Conservation (phyloP, 192 early-diverging fungal genomes). For the Coemansia furcata region DNA sequence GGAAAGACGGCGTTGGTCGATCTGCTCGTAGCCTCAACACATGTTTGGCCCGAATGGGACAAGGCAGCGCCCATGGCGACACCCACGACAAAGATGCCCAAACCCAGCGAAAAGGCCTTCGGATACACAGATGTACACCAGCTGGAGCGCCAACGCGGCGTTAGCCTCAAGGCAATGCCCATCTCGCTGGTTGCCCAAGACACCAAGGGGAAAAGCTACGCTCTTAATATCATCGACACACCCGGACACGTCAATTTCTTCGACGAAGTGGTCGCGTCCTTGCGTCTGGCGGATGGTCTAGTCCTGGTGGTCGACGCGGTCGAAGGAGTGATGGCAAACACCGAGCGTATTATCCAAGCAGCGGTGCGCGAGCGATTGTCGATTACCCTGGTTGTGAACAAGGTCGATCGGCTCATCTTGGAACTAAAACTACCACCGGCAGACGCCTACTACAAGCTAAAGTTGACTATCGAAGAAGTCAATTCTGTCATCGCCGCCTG, state of each 20-base stretch:
- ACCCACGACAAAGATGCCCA: constrained; percentile 29
- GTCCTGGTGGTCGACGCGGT: constrained; percentile 93
- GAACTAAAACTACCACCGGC: constrained; percentile 94
- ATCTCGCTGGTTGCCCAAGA: constrained; percentile 88
- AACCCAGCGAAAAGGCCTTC: constrained; percentile 29
- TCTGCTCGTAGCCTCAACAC: constrained; percentile 87
- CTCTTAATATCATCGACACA: constrained; percentile 89
- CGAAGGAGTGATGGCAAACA: constrained; percentile 96
- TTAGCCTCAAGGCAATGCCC: constrained; percentile 93
- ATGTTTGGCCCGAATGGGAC: constrained; percentile 61
- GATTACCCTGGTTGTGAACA: constrained; percentile 92
- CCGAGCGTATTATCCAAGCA: constrained; percentile 81
- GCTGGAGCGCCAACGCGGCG: constrained; percentile 83
- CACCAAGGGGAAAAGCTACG: constrained; percentile 82
- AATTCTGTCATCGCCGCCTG: constrained; percentile 69
- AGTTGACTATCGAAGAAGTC: constrained; percentile 94
- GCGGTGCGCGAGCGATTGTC: constrained; percentile 74
- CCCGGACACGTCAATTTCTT: constrained; percentile 96
- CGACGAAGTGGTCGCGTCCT: constrained; percentile 86
- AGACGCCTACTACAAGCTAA: constrained; percentile 96
- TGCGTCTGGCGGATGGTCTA: constrained; percentile 86
- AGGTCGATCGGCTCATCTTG: constrained; percentile 95
- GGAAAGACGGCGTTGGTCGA: constrained; percentile 96
- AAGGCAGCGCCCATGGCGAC: constrained; percentile 31
- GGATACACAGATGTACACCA: constrained; percentile 83